phyloP scores from a whole-genome alignment of 2,329 filamentous ascomycete genomes.

The Chaetomium globosum region DNA sequence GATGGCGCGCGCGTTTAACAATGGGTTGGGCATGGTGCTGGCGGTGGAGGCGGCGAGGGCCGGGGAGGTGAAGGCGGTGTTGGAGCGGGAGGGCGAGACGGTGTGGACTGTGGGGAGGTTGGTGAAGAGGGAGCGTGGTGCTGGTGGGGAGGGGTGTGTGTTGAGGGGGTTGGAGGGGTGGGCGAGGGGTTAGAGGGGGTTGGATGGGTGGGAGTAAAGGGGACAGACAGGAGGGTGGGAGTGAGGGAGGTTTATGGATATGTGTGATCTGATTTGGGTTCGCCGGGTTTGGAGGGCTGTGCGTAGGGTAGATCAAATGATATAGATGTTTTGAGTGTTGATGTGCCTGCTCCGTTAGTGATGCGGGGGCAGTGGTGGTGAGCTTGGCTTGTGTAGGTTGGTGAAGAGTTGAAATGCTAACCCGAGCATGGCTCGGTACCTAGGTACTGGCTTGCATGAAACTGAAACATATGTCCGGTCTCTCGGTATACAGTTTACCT shows the following conservation, averaged over 20 bases:
- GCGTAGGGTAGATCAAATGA: background rate
- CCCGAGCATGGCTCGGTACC: no score
- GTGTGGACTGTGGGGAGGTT: constrained; percentile 77
- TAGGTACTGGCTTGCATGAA: no score
- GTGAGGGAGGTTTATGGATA: background rate
- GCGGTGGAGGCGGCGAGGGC: constrained; percentile 71
- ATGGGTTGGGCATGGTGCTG: constrained; percentile 89
- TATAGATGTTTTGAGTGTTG: background rate
- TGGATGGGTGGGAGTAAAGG: no score
- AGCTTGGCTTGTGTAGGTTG: no score
- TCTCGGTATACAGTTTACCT: background rate
- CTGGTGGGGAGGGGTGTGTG: constrained; percentile 60
- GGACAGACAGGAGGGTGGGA: no score
- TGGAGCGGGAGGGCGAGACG: constrained; percentile 71
- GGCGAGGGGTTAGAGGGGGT: constrained; percentile 35
- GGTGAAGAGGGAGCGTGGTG: constrained; percentile 55
- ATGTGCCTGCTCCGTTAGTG: background rate
- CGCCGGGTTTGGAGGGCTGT: background rate
- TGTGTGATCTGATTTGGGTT: background rate
- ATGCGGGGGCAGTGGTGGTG: no score
- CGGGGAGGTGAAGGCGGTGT: constrained; percentile 58
- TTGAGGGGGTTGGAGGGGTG: constrained; percentile 59
- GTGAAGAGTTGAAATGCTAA: no score
- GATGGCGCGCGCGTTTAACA: constrained; percentile 94
- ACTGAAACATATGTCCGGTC: no score